A percentile compares a stretch with the other conserved stretches of the same genome.
phyloP scores from a whole-genome alignment of 352 stramenopile genomes.

The Pythium plurisporium region DNA sequence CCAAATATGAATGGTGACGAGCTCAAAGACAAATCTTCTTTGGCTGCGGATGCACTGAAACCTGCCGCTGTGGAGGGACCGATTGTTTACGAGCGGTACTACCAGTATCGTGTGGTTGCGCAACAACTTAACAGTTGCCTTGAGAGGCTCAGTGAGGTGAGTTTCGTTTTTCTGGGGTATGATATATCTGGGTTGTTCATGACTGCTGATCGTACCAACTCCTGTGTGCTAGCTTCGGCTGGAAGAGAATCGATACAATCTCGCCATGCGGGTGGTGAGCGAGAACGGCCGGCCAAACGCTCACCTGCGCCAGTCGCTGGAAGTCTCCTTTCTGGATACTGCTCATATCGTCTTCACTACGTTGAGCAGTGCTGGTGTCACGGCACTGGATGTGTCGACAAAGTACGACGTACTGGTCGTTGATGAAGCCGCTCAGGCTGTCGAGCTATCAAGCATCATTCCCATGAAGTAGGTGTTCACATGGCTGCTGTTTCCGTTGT shows the following conservation, averaged over 20 bases:
- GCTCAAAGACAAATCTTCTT: neutral
- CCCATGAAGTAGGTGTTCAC: slow-evolving; percentile 77
- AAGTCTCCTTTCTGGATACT: slow-evolving; percentile 86
- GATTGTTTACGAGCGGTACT: slow-evolving; percentile 76
- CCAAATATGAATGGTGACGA: neutral
- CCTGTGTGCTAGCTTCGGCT: slow-evolving; percentile 44
- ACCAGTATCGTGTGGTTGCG: slow-evolving; percentile 59
- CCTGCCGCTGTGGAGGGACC: slow-evolving; percentile 1
- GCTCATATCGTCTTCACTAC: slow-evolving; percentile 93
- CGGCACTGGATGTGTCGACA: slow-evolving; percentile 67
- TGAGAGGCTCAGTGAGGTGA: slow-evolving; percentile 66
- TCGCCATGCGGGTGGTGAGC: slow-evolving; percentile 58
- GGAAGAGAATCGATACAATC: slow-evolving; percentile 80
- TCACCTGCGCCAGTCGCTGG: slow-evolving; percentile 68
- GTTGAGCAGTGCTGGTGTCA: slow-evolving; percentile 83
- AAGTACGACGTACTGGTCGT: slow-evolving; percentile 84
- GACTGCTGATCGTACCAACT: neutral
- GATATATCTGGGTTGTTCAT: neutral
- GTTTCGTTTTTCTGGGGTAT: neutral
- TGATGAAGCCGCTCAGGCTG: slow-evolving; percentile 83
- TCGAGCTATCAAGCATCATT: slow-evolving; percentile 86
- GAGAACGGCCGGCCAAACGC: slow-evolving; percentile 64
- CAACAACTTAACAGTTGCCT: slow-evolving; percentile 80
- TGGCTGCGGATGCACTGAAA: neutral
- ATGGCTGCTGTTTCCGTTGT: no score